Evolutionary conservation across 148 eudicot species (phyloP), one percentile per base, ranked within the genome.

Genomic region (Chenopodium formosanum): DNA sequence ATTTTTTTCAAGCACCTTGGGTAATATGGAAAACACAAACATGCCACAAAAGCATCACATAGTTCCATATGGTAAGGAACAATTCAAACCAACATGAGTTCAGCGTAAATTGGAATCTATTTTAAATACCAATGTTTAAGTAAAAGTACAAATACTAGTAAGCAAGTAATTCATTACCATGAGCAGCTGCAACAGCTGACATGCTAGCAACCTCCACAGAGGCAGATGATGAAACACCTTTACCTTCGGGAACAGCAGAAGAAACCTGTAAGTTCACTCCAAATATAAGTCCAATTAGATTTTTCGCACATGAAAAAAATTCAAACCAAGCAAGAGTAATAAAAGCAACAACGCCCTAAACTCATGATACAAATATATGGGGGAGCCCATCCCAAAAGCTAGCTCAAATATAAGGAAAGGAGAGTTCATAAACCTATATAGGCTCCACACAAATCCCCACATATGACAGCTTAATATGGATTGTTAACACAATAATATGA

Each of bases 211-310:
- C 99, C 86, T 96, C 99, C 70, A 96, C 93, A 70, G 98, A 89
- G 73, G 99, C 99, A 67, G 99, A 96, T 78, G 99, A 96, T 74
- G 99, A 96, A 80, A 96, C 99, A 86, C 99, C 99, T 92, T 96
- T 96, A 68, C 99, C 99, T 89, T 96, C 99, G 68, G 99, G 99
- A 60, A 96, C 99, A 83, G 99, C 98, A 69, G 99, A 96, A 80
- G 95, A 96, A 63, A 96, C 99, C 99, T 96, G 83, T 64, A 85
- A 81, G 76, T 71, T 70, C 56, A 73, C 58, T 46, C 72, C 22
- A 47, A 60, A 71, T 58, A 72, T 58, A 74, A 12, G n/a, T 53
- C 66, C 67, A 48, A 81, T 31, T 52, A 68, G 46, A n/a, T 20
- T n/a, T 56, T 25, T 53, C 5, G 60, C 48, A 70, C 3, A 34